phyloP scores from a whole-genome alignment of 176 grass and related monocot genomes.

The Oryza nivara region DNA sequence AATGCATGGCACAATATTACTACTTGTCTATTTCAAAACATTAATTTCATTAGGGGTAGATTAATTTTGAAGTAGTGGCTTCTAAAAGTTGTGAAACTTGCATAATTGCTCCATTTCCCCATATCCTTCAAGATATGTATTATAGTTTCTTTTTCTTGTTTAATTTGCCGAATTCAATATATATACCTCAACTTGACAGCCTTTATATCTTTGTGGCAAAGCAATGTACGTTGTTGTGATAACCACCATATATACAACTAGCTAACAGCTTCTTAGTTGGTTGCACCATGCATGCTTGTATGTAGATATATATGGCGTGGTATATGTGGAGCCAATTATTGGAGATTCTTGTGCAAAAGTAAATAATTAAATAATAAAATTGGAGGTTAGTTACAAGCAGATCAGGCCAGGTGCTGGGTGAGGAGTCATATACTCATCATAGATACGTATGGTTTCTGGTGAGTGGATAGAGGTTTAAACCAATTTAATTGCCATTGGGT shows the following conservation, averaged over 20 bases:
- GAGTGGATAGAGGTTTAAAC: too few relatives aligned
- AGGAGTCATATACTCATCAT: not conserved
- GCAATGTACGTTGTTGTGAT: not conserved
- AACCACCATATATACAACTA: not conserved
- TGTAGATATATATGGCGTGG: not conserved
- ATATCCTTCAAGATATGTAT: not conserved
- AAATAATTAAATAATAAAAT: not conserved
- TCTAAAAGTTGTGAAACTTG: not conserved
- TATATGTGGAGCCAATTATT: not conserved
- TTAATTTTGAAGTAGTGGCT: not conserved
- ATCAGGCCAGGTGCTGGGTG: not conserved
- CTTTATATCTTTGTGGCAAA: not conserved
- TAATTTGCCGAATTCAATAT: not conserved
- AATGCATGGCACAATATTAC: too few relatives aligned
- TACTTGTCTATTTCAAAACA: not conserved
- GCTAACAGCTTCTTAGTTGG: not conserved
- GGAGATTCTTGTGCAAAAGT: not conserved
- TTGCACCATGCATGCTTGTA: not conserved
- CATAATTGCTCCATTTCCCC: not conserved
- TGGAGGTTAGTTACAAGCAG: not conserved
- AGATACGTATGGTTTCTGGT: not conserved
- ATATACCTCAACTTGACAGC: not conserved
- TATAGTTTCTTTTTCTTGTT: not conserved
- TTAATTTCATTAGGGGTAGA: not conserved
- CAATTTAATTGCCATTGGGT: not conserved